A percentile compares a stretch with the other conserved stretches of the same genome.
Conservation (phyloP, 139 green algal species). For the Spirogloea muscicola region DNA sequence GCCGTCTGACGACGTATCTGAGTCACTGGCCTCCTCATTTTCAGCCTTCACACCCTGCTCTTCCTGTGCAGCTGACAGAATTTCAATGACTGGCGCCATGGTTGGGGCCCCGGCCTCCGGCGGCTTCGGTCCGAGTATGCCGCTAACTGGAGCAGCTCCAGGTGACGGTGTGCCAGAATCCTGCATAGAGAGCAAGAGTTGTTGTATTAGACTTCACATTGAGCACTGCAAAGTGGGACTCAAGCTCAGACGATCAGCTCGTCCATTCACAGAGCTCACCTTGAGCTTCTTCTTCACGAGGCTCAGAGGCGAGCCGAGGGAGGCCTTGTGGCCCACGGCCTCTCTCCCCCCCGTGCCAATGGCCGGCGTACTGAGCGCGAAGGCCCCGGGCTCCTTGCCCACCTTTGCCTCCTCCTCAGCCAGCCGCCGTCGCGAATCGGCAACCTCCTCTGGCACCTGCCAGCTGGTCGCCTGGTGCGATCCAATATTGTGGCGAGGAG, state of each 20-base stretch:
- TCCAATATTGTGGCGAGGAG: neutral
- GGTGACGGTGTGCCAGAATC: neutral
- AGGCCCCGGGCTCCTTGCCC: neutral
- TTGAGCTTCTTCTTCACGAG: constrained; percentile 44
- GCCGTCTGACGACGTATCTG: too few relatives aligned
- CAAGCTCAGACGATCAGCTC: neutral
- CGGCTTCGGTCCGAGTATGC: neutral
- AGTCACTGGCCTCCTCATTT: too few relatives aligned
- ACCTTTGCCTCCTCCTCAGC: constrained; percentile 14
- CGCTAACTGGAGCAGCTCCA: neutral
- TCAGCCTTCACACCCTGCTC: neutral
- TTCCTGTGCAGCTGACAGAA: neutral
- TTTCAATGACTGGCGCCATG: too few relatives aligned
- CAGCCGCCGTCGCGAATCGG: neutral
- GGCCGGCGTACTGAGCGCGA: neutral
- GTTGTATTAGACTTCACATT: neutral
- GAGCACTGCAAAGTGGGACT: neutral
- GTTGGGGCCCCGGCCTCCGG: too few relatives aligned
- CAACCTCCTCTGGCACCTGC: constrained; percentile 56
- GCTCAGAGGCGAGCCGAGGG: neutral
- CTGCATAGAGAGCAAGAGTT: neutral
- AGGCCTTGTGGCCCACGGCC: neutral
- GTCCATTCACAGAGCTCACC: neutral
- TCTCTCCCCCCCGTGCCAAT: neutral
- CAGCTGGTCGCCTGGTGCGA: constrained; percentile 54